A percentile compares a stretch with the other conserved stretches of the same genome.
phyloP scores from a whole-genome alignment of 164 flowering plant species.

The Berberis thunbergii region DNA sequence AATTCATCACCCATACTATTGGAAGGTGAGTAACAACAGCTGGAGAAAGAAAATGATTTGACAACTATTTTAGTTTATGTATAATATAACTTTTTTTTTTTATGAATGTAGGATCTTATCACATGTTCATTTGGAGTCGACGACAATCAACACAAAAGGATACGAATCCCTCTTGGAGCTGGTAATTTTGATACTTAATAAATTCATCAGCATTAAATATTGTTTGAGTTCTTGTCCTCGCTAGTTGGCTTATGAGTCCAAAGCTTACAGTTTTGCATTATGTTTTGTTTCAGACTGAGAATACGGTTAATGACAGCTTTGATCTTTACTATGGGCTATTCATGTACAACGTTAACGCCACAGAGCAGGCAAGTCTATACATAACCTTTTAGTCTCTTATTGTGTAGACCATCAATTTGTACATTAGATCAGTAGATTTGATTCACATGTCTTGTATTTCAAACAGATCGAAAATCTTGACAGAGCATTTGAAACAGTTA shows the following conservation, averaged over 20 bases:
- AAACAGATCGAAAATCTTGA: slow-evolving; percentile 31
- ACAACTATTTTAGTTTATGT: neutral
- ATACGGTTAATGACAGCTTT: slow-evolving; percentile 28
- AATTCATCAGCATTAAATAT: neutral
- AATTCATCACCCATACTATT: no score
- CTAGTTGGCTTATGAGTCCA: neutral
- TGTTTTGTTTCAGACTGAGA: slow-evolving; percentile 21
- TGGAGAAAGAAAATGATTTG: no score
- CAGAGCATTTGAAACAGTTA: slow-evolving; percentile 29
- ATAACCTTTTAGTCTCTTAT: no score
- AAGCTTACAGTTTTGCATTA: neutral
- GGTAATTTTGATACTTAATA: slow-evolving; percentile 9
- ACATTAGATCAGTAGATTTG: no score
- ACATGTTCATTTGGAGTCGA: slow-evolving; percentile 26
- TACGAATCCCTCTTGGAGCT: slow-evolving; percentile 28
- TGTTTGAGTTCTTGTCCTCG: neutral
- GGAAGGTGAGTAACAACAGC: no score
- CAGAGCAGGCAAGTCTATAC: slow-evolving; percentile 17
- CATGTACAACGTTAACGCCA: slow-evolving; percentile 33
- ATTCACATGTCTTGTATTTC: neutral
- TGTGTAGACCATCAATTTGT: no score
- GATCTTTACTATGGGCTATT: slow-evolving; percentile 33
- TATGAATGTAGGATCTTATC: slow-evolving; percentile 20
- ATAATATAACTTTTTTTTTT: neutral
- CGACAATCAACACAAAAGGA: slow-evolving; percentile 32